Percentiles rank a stretch among this genome's conserved stretches.
Evolutionary conservation across 225 moss, liverwort and hornwort species (phyloP).

Genomic region (Lunularia cruciata): DNA sequence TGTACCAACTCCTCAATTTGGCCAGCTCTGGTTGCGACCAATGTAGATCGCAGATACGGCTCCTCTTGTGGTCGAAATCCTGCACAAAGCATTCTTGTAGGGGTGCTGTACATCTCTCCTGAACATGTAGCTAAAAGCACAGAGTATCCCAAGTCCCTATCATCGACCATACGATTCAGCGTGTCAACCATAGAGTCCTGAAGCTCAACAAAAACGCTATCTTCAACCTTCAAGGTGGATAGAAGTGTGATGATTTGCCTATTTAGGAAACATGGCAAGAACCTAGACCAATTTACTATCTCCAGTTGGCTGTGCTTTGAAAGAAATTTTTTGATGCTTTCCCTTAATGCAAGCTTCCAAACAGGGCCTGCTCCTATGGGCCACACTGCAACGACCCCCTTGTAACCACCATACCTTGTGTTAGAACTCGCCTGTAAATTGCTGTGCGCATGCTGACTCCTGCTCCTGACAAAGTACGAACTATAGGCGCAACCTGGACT

Average conservation of each 20-base stretch:
- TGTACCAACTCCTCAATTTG: constrained; percentile 67
- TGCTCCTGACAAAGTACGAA: constrained; percentile 35
- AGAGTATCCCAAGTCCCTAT: constrained; percentile 56
- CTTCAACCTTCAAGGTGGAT: constrained; percentile 57
- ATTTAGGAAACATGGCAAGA: constrained; percentile 72
- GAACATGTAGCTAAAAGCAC: constrained; percentile 49
- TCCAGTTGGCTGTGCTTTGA: constrained; percentile 71
- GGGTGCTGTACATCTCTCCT: constrained; percentile 50
- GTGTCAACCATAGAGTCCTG: constrained; percentile 63
- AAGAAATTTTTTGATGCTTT: constrained; percentile 66
- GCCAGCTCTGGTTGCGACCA: constrained; percentile 71
- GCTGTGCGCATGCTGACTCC: constrained; percentile 39
- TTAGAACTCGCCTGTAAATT: constrained; percentile 48
- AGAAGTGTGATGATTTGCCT: constrained; percentile 82
- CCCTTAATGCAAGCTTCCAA: constrained; percentile 62
- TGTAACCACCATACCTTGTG: constrained; percentile 76
- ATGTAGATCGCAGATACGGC: constrained; percentile 61
- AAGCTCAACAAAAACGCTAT: constrained; percentile 45
- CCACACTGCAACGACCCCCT: constrained; percentile 82
- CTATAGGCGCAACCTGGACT: constrained; percentile 61
- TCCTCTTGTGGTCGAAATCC: constrained; percentile 73
- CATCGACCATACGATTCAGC: constrained; percentile 60
- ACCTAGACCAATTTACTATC: constrained; percentile 80
- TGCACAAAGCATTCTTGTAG: constrained; percentile 68
- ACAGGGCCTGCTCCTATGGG: constrained; percentile 33